Conservation (phyloP, 371 early-diverging fungal genomes). For the Apophysomyces ossiformis region DNA sequence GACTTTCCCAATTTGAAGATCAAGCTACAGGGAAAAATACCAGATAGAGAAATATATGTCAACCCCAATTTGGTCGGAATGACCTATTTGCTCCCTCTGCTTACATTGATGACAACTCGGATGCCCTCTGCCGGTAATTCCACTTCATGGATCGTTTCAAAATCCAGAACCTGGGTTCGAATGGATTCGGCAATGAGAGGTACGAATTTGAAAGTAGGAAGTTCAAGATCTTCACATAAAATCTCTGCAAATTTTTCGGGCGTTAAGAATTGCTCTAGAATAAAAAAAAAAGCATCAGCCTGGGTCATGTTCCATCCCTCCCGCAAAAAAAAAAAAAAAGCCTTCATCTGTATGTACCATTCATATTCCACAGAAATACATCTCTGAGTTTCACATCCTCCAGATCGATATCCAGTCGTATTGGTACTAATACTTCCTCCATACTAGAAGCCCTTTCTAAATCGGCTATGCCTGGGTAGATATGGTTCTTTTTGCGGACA, state of each 20-base stretch:
- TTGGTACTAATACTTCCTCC: constrained; percentile 73
- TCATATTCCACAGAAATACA: constrained; percentile 85
- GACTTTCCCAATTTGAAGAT: constrained; percentile 84
- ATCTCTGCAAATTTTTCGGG: constrained; percentile 94
- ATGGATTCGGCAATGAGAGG: constrained; percentile 83
- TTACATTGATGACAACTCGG: constrained; percentile 54
- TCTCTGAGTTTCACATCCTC: constrained; percentile 79
- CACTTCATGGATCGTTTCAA: constrained; percentile 47
- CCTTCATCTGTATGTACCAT: constrained; percentile 44
- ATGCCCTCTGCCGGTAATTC: constrained; percentile 37
- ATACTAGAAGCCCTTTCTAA: constrained; percentile 63
- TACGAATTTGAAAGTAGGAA: constrained; percentile 58
- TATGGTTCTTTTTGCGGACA: constrained; percentile 41
- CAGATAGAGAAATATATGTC: too few species aligned
- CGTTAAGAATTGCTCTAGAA: constrained; percentile 77
- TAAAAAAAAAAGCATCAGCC: not conserved
- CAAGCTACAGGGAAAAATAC: constrained; percentile 59
- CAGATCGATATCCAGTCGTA: constrained; percentile 82
- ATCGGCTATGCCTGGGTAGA: constrained; percentile 27
- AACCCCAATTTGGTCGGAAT: too few species aligned
- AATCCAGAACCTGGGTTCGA: constrained; percentile 58
- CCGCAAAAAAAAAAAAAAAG: not conserved
- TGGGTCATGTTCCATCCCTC: too few species aligned
- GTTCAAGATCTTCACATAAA: constrained; percentile 82
- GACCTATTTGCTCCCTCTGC: not conserved